A percentile compares a stretch with the other conserved stretches of the same genome.
Evolutionary conservation across 2,329 filamentous ascomycete species (phyloP).

Genomic region (Parastagonospora avenae): DNA sequence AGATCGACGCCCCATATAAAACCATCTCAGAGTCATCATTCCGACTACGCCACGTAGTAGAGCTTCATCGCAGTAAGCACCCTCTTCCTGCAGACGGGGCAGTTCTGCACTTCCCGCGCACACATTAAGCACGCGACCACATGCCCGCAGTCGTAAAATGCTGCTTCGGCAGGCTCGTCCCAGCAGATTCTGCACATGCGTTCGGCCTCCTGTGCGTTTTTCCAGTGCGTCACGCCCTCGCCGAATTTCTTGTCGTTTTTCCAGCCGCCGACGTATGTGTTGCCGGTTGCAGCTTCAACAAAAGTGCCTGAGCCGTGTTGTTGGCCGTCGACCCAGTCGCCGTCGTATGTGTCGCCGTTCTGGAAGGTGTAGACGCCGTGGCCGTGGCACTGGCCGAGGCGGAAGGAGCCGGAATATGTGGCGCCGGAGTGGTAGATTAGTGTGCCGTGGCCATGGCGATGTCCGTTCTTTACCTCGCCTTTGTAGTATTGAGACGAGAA

Average conservation of each 20-base stretch:
- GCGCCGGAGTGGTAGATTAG: conserved; percentile 61
- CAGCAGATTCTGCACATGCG: conserved; percentile 67
- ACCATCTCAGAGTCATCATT: neutral
- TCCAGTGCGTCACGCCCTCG: conserved; percentile 66
- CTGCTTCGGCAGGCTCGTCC: conserved; percentile 62
- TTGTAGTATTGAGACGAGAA: conserved; percentile 63
- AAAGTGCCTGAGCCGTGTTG: conserved; percentile 64
- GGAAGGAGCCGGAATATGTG: conserved; percentile 62
- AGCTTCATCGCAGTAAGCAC: conserved; percentile 64
- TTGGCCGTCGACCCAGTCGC: conserved; percentile 67
- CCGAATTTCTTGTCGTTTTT: conserved; percentile 65
- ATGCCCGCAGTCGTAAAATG: conserved; percentile 68
- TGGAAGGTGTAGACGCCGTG: conserved; percentile 63
- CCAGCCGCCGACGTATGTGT: conserved; percentile 66
- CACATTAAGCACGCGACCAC: conserved; percentile 66
- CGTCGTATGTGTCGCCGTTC: conserved; percentile 67
- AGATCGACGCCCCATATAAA: neutral
- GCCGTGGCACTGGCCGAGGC: conserved; percentile 59
- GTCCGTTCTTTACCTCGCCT: conserved; percentile 54
- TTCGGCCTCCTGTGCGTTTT: conserved; percentile 65
- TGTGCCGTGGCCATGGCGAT: conserved; percentile 60
- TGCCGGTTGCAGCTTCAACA: conserved; percentile 61
- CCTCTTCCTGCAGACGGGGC: conserved; percentile 65
- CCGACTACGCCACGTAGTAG: conserved; percentile 47
- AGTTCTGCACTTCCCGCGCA: conserved; percentile 62